A percentile compares a stretch with the other conserved stretches of the same genome.
phyloP scores from a whole-genome alignment of 2,329 filamentous ascomycete species.

The Didymella keratinophila region DNA sequence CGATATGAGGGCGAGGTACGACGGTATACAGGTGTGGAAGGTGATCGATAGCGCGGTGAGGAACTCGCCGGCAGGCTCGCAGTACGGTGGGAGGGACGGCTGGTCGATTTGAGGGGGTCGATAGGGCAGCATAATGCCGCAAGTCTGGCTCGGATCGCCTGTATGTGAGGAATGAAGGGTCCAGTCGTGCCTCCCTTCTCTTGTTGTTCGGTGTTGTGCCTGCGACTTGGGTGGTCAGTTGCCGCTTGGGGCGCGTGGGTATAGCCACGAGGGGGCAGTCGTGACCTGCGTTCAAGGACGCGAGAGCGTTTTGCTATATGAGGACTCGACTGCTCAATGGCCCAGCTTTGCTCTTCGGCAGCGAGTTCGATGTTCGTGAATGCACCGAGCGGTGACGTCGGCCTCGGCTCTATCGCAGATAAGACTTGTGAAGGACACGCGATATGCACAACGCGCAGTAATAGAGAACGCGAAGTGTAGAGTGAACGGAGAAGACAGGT shows the following conservation, averaged over 20 bases:
- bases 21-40: conserved; percentile 70
- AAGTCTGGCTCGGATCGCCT: neutral
- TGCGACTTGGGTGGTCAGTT: conserved; percentile 32
- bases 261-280: conserved; percentile 39
- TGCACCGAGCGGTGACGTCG: conserved; percentile 15
- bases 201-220: conserved; percentile 2
- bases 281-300: conserved; percentile 14
- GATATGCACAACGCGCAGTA: conserved; percentile 8
- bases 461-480: neutral
- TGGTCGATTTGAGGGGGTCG: conserved; percentile 43
- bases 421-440: conserved; percentile 13
- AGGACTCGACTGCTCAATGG: neutral
- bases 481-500: neutral
- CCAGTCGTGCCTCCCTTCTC: conserved; percentile 8
- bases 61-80: conserved; percentile 66
- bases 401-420: conserved; percentile 16
- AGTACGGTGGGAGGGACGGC: conserved; percentile 63
- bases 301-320: neutral
- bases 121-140: conserved; percentile 45
- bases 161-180: conserved; percentile 17
- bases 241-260: conserved; percentile 28
- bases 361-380: neutral
- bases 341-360: neutral
- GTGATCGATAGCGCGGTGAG: conserved; percentile 65
- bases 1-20: conserved; percentile 68